Conservation (phyloP, 106 monocot genomes). For the Acorus gramineus region DNA sequence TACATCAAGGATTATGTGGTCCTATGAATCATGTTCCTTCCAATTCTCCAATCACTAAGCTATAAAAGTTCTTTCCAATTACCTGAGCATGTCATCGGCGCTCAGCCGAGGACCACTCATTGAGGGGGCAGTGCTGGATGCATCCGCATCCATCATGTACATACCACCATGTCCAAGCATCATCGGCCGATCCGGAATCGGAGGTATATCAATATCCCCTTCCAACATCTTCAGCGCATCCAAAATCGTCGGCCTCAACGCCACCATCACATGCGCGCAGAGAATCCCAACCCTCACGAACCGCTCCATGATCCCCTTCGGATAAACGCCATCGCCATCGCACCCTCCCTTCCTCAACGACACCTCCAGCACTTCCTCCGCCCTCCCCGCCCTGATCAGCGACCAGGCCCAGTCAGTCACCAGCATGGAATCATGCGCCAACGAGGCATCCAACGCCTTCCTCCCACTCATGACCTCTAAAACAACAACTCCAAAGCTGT, state of each 20-base stretch:
- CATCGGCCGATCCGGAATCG: conserved; percentile 47
- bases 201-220: conserved; percentile 49
- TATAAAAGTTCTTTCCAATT: background rate
- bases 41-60: too few relatives aligned
- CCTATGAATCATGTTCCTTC: too few relatives aligned
- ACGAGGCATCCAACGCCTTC: conserved; percentile 53
- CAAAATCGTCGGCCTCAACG: conserved; percentile 53
- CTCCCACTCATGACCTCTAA: conserved; percentile 78
- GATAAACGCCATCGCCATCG: conserved; percentile 3
- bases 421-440: conserved; percentile 26
- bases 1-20: too few relatives aligned
- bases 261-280: conserved; percentile 70
- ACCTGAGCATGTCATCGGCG: conserved; percentile 44
- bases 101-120: conserved; percentile 20
- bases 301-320: conserved; percentile 59
- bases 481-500: conserved; percentile 73
- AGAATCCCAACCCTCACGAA: conserved; percentile 68
- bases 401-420: conserved; percentile 92
- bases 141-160: conserved; percentile 5
- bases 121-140: conserved; percentile 19
- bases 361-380: conserved; percentile 45
- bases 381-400: conserved; percentile 49
- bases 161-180: conserved; percentile 23
- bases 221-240: conserved; percentile 78
- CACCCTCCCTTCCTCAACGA: conserved; percentile 3